Conservation (phyloP, 2,329 filamentous ascomycete species). For the Shiraia sp. region DNA sequence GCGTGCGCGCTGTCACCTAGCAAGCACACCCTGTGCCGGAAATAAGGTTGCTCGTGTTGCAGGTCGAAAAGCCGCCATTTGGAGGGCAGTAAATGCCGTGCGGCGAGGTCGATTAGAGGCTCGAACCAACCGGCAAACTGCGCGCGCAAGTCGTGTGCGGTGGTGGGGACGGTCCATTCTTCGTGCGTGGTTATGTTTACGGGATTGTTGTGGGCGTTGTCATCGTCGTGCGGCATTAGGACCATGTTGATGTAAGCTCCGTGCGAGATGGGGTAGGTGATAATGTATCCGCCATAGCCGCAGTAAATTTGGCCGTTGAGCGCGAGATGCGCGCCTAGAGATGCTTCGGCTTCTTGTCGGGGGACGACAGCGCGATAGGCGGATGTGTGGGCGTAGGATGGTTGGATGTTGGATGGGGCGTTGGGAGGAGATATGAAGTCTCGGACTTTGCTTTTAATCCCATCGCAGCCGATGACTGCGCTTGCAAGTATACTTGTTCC, state of each 20-base stretch:
- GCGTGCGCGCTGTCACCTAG: slow-evolving; percentile 62
- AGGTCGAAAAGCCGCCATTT: slow-evolving; percentile 61
- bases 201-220: not conserved
- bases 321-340: slow-evolving; percentile 54
- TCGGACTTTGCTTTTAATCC: slow-evolving; percentile 62
- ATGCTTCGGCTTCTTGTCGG: slow-evolving; percentile 54
- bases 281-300: slow-evolving; percentile 59
- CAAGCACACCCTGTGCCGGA: slow-evolving; percentile 47
- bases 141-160: slow-evolving; percentile 18
- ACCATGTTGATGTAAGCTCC: slow-evolving; percentile 58
- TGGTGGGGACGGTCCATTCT: slow-evolving; percentile 23
- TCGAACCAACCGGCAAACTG: slow-evolving; percentile 20
- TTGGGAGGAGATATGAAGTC: slow-evolving; percentile 54
- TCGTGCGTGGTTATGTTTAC: slow-evolving; percentile 8
- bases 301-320: slow-evolving; percentile 59
- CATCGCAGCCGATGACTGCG: slow-evolving; percentile 64
- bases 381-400: slow-evolving; percentile 59
- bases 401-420: slow-evolving; percentile 48
- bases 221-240: slow-evolving; percentile 14
- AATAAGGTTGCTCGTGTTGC: slow-evolving; percentile 49
- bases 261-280: slow-evolving; percentile 64
- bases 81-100: slow-evolving; percentile 28
- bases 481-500: slow-evolving; percentile 47
- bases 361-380: slow-evolving; percentile 65
- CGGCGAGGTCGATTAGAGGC: slow-evolving; percentile 16